A percentile compares a stretch with the other conserved stretches of the same genome.
Conservation (phyloP, 768 basidiomycete species). For the Serendipita sp. region DNA sequence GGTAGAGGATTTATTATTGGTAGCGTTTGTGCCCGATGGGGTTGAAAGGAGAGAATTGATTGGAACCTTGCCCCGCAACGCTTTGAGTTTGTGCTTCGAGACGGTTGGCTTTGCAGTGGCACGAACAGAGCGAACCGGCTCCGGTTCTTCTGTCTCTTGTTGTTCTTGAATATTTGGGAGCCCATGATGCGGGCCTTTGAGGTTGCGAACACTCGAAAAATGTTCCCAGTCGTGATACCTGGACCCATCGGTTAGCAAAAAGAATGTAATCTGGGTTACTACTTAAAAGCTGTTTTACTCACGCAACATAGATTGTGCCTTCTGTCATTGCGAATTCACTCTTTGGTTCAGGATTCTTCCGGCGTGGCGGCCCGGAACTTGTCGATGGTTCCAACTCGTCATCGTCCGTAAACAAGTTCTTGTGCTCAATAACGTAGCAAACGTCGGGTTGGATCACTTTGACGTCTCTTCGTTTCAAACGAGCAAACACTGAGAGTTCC, state of each 20-base stretch:
- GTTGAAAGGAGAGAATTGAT: constrained; percentile 6
- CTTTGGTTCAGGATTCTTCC: neutral
- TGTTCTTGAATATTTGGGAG: constrained; percentile 46
- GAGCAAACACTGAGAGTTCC: constrained; percentile 84
- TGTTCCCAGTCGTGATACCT: constrained; percentile 93
- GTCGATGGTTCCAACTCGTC: neutral
- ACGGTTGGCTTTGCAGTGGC: constrained; percentile 18
- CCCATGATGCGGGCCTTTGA: constrained; percentile 68
- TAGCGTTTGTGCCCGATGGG: neutral
- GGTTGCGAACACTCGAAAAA: constrained; percentile 82
- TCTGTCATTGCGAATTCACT: constrained; percentile 8
- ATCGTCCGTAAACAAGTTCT: neutral
- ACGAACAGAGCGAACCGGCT: constrained; percentile 15
- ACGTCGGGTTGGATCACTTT: constrained; percentile 88
- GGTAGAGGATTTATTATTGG: neutral
- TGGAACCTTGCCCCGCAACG: constrained; percentile 9
- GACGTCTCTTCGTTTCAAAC: constrained; percentile 58
- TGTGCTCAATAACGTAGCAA: constrained; percentile 67
- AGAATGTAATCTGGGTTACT: neutral
- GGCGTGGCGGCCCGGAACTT: neutral
- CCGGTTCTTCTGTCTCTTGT: constrained; percentile 5
- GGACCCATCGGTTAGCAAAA: neutral
- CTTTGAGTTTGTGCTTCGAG: constrained; percentile 12
- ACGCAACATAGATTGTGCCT: constrained; percentile 70
- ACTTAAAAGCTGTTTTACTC: constrained; percentile 20